These are phyloP conservation scores for Trichoderma virens DNA, from an alignment of 495 filamentous ascomycete genomes.

Conservation along the genomic window DNA sequence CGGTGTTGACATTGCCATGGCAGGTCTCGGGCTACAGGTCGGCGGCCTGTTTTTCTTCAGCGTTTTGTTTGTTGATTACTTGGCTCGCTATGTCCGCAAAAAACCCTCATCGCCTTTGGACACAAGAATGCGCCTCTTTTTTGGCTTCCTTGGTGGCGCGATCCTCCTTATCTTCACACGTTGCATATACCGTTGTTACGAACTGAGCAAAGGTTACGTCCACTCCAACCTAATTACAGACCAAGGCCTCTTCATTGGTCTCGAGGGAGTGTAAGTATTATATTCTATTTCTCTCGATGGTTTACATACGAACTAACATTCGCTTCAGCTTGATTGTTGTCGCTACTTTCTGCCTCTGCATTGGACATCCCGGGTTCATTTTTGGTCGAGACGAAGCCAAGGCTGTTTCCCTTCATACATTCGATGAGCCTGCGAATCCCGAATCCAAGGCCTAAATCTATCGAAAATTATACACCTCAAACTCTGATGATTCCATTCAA, in stretches of 20 bases:
- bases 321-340: background rate
- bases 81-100: conserved; percentile 22
- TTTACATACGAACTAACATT: background rate
- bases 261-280: conserved; percentile 36
- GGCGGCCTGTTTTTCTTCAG: conserved; percentile 35
- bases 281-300: too few species aligned
- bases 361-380: conserved; percentile 10
- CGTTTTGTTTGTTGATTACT: conserved; percentile 32
- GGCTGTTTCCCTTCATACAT: background rate
- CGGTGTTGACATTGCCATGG: conserved; percentile 43
- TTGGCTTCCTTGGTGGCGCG: conserved; percentile 30
- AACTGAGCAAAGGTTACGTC: conserved; percentile 37
- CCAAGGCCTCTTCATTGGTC: conserved; percentile 36
- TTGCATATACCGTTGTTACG: conserved; percentile 40
- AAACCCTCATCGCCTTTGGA: background rate
- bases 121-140: conserved; percentile 28
- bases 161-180: conserved; percentile 35
- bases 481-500: too few species aligned
- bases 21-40: conserved; percentile 38
- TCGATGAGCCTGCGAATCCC: background rate
- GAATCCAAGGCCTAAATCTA: background rate
- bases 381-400: background rate
- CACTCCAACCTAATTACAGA: conserved; percentile 31
- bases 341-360: background rate
- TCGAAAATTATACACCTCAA: background rate